phyloP scores from a whole-genome alignment of 306 rosid species.

The Vigna mungo region DNA sequence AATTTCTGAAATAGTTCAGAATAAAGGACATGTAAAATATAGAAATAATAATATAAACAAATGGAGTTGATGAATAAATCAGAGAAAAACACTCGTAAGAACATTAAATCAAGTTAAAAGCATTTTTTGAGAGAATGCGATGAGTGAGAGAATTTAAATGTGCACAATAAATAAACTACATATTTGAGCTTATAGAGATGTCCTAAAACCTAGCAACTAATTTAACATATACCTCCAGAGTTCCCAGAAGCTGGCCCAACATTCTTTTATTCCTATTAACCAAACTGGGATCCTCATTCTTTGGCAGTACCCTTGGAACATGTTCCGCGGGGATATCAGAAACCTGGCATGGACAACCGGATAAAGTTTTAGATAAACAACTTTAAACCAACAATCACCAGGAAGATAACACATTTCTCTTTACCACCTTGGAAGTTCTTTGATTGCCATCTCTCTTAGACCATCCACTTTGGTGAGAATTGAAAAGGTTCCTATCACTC shows the following conservation, averaged over 20 bases:
- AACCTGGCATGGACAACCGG: conserved; percentile 57
- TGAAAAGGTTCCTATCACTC: conserved; percentile 52
- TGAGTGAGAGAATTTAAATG: not conserved
- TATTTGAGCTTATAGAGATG: conserved; percentile 16
- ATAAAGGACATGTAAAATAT: conserved; percentile 24
- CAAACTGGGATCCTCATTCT: conserved; percentile 90
- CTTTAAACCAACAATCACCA: conserved; percentile 20
- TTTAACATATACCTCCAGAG: conserved; percentile 75
- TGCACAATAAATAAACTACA: not conserved
- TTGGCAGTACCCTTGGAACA: conserved; percentile 87
- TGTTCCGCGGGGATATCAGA: conserved; percentile 60
- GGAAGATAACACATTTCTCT: conserved; percentile 12
- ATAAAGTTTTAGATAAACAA: conserved; percentile 28
- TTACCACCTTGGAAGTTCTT: conserved; percentile 64
- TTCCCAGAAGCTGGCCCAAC: conserved; percentile 97
- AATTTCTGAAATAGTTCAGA: conserved; percentile 71
- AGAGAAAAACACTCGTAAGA: not conserved
- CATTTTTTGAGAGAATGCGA: not conserved
- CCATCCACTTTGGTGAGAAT: conserved; percentile 63
- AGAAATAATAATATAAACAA: conserved; percentile 4
- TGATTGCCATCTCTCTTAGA: conserved; percentile 64
- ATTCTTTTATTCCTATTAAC: conserved; percentile 92
- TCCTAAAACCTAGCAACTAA: conserved; percentile 20
- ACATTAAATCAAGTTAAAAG: not conserved
- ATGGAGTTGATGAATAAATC: not conserved